phyloP scores from a whole-genome alignment of 352 stramenopile genomes.

The Synura sp. region DNA sequence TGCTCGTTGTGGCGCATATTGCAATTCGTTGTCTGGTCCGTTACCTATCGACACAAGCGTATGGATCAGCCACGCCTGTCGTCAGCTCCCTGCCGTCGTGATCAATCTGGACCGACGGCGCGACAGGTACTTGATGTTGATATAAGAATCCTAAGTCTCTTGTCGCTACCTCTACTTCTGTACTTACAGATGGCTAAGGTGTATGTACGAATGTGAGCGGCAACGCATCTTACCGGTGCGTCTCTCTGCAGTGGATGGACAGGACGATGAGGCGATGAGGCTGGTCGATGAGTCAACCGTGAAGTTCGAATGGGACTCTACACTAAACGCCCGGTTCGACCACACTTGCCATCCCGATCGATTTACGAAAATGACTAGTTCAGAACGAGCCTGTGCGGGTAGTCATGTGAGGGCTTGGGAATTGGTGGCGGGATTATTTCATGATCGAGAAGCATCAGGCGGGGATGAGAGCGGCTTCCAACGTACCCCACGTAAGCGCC shows the following conservation, averaged over 20 bases:
- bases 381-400: not conserved
- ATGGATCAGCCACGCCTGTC: no score
- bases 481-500: no score
- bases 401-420: conserved; percentile 4
- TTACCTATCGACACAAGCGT: no score
- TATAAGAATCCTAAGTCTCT: no score
- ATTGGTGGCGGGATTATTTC: no score
- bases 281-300: not conserved
- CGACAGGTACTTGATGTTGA: no score
- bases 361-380: not conserved
- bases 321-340: not conserved
- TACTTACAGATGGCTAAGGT: not conserved
- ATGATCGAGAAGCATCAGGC: no score
- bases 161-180: no score
- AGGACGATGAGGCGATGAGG: not conserved
- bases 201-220: not conserved
- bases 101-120: not conserved
- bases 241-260: not conserved
- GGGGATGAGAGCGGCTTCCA: no score
- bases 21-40: no score
- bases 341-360: not conserved
- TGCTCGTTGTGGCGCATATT: no score
- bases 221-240: not conserved
- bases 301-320: not conserved
- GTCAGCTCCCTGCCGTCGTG: not conserved